These are phyloP conservation scores for Phialemonium atrogriseum DNA, from an alignment of 2,329 filamentous ascomycete genomes.

Conservation along the genomic window DNA sequence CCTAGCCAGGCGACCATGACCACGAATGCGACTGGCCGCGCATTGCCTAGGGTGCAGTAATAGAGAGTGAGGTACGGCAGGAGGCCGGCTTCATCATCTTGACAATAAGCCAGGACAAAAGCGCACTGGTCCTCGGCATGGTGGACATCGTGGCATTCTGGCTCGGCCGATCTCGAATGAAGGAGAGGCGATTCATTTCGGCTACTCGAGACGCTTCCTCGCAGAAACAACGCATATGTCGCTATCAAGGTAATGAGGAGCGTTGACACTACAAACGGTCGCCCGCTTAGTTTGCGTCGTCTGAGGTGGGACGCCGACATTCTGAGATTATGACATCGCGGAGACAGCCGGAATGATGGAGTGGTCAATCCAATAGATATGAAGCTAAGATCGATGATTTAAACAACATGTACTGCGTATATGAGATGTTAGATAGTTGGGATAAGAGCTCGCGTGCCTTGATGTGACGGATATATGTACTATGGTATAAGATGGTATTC, in stretches of 20 bases:
- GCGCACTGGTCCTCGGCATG: slow-evolving; percentile 72
- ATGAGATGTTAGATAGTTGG: too few species aligned
- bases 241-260: slow-evolving; percentile 35
- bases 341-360: too few species aligned
- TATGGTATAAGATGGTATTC: too few species aligned
- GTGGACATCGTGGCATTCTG: slow-evolving; percentile 73
- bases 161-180: slow-evolving; percentile 16
- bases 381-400: too few species aligned
- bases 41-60: slow-evolving; percentile 68
- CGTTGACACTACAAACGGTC: slow-evolving; percentile 41
- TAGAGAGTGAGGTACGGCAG: slow-evolving; percentile 84
- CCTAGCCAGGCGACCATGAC: slow-evolving; percentile 77
- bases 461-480: too few species aligned
- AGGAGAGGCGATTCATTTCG: too few species aligned
- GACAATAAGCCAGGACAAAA: slow-evolving; percentile 75
- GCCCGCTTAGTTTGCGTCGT: slow-evolving; percentile 28
- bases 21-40: slow-evolving; percentile 68
- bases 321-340: slow-evolving; percentile 10
- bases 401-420: too few species aligned
- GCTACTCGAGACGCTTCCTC: too few species aligned
- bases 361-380: too few species aligned
- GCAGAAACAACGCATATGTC: slow-evolving; percentile 2
- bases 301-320: slow-evolving; percentile 18
- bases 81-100: slow-evolving; percentile 82
- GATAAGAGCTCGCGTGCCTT: too few species aligned